Percentiles rank a stretch among this genome's conserved stretches.
phyloP scores from a whole-genome alignment of 768 basidiomycete species.

The Phanerochaete carnosa region DNA sequence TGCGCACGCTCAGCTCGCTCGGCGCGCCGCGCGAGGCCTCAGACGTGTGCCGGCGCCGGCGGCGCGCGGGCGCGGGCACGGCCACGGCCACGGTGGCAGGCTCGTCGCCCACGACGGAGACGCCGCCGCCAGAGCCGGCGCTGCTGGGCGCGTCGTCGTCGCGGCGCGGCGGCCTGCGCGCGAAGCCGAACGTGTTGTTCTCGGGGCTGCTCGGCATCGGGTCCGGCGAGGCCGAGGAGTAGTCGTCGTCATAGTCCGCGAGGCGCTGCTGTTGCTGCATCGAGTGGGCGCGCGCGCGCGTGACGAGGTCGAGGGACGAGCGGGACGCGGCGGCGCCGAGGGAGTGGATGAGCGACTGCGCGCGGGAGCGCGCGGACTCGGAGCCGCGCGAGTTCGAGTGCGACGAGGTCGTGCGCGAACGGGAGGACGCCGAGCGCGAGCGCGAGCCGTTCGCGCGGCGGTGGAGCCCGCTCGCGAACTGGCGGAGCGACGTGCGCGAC shows the following conservation, averaged over 20 bases:
- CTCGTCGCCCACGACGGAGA: conserved; percentile 4
- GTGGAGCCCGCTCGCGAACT: conserved; percentile 34
- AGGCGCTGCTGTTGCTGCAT: conserved; percentile 66
- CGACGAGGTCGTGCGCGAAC: conserved; percentile 27
- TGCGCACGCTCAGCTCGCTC: conserved; percentile 13
- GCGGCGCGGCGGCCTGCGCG: conserved; percentile 33
- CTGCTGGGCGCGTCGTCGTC: too few relatives aligned
- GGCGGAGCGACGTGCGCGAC: conserved; percentile 46
- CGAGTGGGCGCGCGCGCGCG: conserved; percentile 47
- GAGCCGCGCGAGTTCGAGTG: conserved; percentile 26
- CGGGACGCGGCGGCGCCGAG: conserved; percentile 58
- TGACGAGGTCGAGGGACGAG: conserved; percentile 54
- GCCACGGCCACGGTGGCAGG: neutral
- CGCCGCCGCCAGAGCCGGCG: too few relatives aligned
- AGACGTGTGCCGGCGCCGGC: neutral
- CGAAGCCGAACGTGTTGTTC: conserved; percentile 75
- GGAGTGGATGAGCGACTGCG: conserved; percentile 66
- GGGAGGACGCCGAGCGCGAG: conserved; percentile 43
- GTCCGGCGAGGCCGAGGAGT: conserved; percentile 33
- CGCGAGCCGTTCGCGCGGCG: conserved; percentile 35
- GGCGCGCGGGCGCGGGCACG: neutral
- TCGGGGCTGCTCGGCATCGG: conserved; percentile 50
- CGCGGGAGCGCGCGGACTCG: conserved; percentile 51
- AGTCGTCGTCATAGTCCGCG: conserved; percentile 30
- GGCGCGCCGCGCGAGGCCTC: conserved; percentile 6